phyloP scores from a whole-genome alignment of 352 stramenopile species.

The Globisporangium spinosum region DNA sequence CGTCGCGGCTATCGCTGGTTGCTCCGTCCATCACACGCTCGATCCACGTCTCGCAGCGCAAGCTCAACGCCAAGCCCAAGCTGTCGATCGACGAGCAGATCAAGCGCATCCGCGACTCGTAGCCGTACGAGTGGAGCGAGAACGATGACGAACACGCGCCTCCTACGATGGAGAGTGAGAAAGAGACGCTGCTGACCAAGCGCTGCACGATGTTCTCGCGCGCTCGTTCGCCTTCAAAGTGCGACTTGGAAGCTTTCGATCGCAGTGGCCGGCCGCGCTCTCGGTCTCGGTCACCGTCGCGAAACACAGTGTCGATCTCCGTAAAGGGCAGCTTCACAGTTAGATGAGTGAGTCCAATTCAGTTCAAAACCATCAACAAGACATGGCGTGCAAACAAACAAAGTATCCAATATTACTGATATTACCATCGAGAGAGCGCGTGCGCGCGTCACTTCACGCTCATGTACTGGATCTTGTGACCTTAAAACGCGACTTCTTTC shows the following conservation, averaged over 20 bases:
- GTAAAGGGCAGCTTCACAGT: slow-evolving; percentile 12
- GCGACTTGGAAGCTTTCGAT: neutral
- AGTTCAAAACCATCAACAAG: neutral
- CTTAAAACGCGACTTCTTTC: slow-evolving; percentile 85
- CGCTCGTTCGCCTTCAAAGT: slow-evolving; percentile 15
- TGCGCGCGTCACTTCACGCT: neutral
- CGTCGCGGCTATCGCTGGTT: slow-evolving; percentile 21
- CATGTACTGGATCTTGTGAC: neutral
- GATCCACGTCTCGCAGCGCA: slow-evolving; percentile 39
- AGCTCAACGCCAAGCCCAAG: slow-evolving; percentile 16
- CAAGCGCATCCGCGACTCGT: slow-evolving; percentile 57
- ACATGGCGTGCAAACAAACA: slow-evolving; percentile 9
- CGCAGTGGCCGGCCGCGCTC: neutral
- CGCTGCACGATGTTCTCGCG: slow-evolving; percentile 29
- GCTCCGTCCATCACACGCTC: slow-evolving; percentile 56
- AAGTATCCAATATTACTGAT: slow-evolving; percentile 16
- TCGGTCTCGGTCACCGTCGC: slow-evolving; percentile 11
- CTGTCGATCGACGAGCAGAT: slow-evolving; percentile 41
- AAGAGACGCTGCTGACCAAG: slow-evolving; percentile 16
- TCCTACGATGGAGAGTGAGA: slow-evolving; percentile 10
- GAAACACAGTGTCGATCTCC: neutral
- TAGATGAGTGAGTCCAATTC: slow-evolving; percentile 9
- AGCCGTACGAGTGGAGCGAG: slow-evolving; percentile 60
- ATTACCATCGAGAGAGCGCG: slow-evolving; percentile 1
- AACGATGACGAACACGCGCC: neutral